phyloP scores from a whole-genome alignment of 345 rosid species.

The Salix udensis region DNA sequence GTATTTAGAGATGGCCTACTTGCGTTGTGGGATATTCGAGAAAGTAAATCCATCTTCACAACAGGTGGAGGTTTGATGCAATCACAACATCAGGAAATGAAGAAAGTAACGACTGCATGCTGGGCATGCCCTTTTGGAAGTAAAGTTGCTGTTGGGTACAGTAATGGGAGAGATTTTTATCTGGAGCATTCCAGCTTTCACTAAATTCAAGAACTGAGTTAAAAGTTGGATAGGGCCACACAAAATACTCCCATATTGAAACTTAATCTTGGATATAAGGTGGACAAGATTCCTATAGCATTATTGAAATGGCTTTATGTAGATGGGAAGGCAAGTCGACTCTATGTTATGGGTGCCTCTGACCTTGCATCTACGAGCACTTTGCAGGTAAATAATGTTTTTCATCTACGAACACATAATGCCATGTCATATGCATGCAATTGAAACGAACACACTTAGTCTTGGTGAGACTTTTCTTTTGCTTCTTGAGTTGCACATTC shows the following conservation, averaged over 20 bases:
- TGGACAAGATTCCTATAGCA: slow-evolving; percentile 66
- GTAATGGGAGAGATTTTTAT: slow-evolving; percentile 74
- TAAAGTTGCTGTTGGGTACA: slow-evolving; percentile 79
- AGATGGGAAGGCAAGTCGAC: slow-evolving; percentile 71
- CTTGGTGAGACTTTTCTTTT: not conserved
- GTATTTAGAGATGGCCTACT: slow-evolving; percentile 68
- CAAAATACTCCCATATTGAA: slow-evolving; percentile 50
- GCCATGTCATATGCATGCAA: not conserved
- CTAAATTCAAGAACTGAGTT: slow-evolving; percentile 34
- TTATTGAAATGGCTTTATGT: slow-evolving; percentile 64
- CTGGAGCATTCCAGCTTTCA: slow-evolving; percentile 53
- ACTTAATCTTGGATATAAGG: slow-evolving; percentile 78
- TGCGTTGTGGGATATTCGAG: slow-evolving; percentile 69
- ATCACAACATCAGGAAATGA: slow-evolving; percentile 50
- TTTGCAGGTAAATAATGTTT: slow-evolving; percentile 44
- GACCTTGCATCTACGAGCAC: slow-evolving; percentile 47
- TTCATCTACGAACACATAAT: not conserved
- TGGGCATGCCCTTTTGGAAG: slow-evolving; percentile 88
- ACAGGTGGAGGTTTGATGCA: slow-evolving; percentile 55
- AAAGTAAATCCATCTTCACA: slow-evolving; percentile 52
- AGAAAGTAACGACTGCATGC: slow-evolving; percentile 75
- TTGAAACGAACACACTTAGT: not conserved
- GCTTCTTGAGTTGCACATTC: not conserved
- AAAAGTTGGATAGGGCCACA: slow-evolving; percentile 33
- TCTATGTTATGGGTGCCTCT: slow-evolving; percentile 59